Percentiles rank a stretch among this genome's conserved stretches.
Conservation (phyloP, 768 basidiomycete genomes). For the Clavaria fumosa region DNA sequence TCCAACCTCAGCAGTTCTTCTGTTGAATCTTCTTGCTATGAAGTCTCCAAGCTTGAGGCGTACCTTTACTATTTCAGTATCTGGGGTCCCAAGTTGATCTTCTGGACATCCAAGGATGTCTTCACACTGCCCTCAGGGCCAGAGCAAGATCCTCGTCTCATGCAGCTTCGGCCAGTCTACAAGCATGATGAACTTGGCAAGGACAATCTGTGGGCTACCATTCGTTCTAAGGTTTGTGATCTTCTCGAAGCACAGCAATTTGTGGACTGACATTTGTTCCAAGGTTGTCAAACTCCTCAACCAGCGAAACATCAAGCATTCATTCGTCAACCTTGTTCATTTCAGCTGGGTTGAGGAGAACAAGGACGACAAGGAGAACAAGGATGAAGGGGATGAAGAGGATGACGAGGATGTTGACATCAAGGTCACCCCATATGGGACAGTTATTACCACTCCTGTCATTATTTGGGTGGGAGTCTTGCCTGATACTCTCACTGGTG, state of each 20-base stretch:
- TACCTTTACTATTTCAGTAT: slow-evolving; percentile 17
- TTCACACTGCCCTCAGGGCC: slow-evolving; percentile 16
- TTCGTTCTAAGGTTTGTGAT: slow-evolving; percentile 22
- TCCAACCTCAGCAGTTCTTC: slow-evolving; percentile 4
- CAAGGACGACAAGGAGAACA: slow-evolving; percentile 12
- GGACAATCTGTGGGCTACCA: slow-evolving; percentile 17
- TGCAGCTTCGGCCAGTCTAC: slow-evolving; percentile 14
- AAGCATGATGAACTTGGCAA: slow-evolving; percentile 15
- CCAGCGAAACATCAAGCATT: slow-evolving; percentile 11
- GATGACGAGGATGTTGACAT: slow-evolving; percentile 1
- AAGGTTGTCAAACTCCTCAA: slow-evolving; percentile 18
- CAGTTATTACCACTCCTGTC: slow-evolving; percentile 3
- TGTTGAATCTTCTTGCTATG: slow-evolving; percentile 13
- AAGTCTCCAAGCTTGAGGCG: slow-evolving; percentile 15
- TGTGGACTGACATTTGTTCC: slow-evolving; percentile 18
- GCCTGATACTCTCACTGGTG: slow-evolving; percentile 13
- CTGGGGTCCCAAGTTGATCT: slow-evolving; percentile 20
- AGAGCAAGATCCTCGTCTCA: slow-evolving; percentile 12
- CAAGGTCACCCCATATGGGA: slow-evolving; percentile 1
- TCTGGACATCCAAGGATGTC: slow-evolving; percentile 16
- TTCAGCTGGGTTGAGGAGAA: slow-evolving; percentile 16
- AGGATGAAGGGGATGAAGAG: not conserved
- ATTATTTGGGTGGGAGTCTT: slow-evolving; percentile 3
- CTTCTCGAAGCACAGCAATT: slow-evolving; percentile 18
- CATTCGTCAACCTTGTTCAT: slow-evolving; percentile 19